Evolutionary conservation across 768 basidiomycete species (phyloP), one percentile per base, ranked within the genome.

Genomic region (Boletus subcaerulescens): DNA sequence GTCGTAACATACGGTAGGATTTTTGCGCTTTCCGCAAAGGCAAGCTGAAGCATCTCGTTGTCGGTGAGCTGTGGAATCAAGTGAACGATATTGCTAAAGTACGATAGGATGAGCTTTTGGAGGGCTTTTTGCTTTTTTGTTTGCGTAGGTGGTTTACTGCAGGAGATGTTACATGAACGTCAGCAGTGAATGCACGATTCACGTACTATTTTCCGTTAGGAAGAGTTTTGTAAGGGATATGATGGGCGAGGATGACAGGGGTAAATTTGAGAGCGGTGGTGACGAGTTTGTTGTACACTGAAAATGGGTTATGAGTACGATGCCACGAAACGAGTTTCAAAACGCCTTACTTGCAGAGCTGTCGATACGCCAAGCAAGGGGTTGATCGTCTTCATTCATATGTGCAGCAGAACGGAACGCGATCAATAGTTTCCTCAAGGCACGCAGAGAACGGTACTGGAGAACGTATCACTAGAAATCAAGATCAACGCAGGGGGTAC

Each of bases 251-350:
- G 9, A 98, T 80, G 39, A 98, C 80, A 3, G 97, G 95, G 0
- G 95, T 95, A 72, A 91, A 99, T 65, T 84, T 85, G 26, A 99
- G 77, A 2, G 93, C 75, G 1, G 95, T 96, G 12, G 82, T 82
- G 42, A 99, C 77, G 20, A 98, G 80, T 74, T 98, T 97, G 76
- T 87, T 88, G 75, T 95, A 98, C n/a, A 98, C 94, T 96, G 36
- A 17, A 31, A 18, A 42, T 14, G 1, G 5, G 12, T 17, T 8
- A 26, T 63, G 14, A 59, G 57, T n/a, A 29, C 1, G 0, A 35
- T 24, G 5, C 11, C 6, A 36, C 15, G 17, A 5, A 22, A 46
- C 17, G n/a, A 45, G 22, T 12, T 20, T 18, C 20, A 1, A 41
- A 6, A 38, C 12, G 17, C 8, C 33, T 40, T 53, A 63, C 80